Evolutionary conservation across 2,329 filamentous ascomycete species (phyloP).

Genomic region (Arthrobotrys sphaeroides): DNA sequence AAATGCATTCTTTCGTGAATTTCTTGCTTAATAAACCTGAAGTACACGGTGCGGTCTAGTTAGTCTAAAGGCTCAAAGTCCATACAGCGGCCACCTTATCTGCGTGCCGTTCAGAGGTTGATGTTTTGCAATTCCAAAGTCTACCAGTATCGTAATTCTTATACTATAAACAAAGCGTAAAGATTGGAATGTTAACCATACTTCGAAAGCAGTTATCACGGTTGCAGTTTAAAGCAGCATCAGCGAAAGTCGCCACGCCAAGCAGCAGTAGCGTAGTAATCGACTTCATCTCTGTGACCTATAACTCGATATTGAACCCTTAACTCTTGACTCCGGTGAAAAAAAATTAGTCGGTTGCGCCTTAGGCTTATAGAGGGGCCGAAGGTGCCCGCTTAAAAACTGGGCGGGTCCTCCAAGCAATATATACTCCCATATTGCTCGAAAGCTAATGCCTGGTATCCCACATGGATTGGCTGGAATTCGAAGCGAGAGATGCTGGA

Average conservation of each 20-base stretch:
- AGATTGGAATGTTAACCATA: not conserved
- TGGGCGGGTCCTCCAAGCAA: not conserved
- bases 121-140: too few relatives aligned
- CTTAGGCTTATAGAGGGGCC: not conserved
- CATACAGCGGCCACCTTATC: too few relatives aligned
- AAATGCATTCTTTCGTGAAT: not conserved
- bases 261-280: not conserved
- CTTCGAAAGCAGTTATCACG: constrained; percentile 4
- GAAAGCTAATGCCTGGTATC: not conserved
- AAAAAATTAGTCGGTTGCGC: too few relatives aligned
- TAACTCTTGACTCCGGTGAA: too few relatives aligned
- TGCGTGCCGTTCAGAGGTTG: too few relatives aligned
- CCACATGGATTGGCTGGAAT: not conserved
- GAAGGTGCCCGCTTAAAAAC: not conserved
- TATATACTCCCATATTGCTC: not conserved
- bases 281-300: not conserved
- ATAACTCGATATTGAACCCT: too few relatives aligned
- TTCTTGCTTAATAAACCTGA: not conserved
- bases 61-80: too few relatives aligned
- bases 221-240: not conserved
- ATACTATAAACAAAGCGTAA: too few relatives aligned
- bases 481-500: too few relatives aligned
- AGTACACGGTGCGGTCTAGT: too few relatives aligned
- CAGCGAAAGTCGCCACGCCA: not conserved
- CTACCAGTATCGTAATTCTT: too few relatives aligned